A percentile compares a stretch with the other conserved stretches of the same genome.
phyloP scores from a whole-genome alignment of 148 eudicot species.

The Nepenthes mirabilis region DNA sequence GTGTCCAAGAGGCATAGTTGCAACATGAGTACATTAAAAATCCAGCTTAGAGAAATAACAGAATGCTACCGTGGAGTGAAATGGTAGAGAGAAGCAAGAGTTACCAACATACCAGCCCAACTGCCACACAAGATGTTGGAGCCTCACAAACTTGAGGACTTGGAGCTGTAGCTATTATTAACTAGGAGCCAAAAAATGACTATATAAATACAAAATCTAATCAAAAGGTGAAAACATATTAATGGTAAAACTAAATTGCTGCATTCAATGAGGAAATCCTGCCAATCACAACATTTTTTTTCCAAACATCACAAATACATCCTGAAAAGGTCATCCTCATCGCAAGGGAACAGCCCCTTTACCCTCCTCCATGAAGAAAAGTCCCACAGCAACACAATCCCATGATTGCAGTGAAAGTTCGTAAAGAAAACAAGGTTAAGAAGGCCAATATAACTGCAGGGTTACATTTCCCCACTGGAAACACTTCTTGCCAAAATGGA shows the following conservation, averaged over 20 bases:
- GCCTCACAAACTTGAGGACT: not conserved
- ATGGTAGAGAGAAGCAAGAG: not conserved
- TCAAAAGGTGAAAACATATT: not conserved
- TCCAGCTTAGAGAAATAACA: not conserved
- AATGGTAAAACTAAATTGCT: too few species aligned
- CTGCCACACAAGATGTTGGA: not conserved
- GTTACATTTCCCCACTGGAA: too few species aligned
- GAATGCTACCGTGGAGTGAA: not conserved
- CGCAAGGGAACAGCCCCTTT: too few species aligned
- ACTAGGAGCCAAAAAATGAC: slow-evolving; percentile 7
- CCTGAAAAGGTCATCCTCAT: too few species aligned
- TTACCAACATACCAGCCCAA: slow-evolving; percentile 10
- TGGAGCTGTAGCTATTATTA: not conserved
- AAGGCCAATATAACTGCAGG: too few species aligned
- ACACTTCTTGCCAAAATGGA: too few species aligned
- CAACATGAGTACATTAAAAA: not conserved
- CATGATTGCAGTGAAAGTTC: too few species aligned
- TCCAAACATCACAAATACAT: too few species aligned
- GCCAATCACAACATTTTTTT: not conserved
- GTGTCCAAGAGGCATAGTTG: not conserved
- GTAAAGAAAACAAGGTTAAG: too few species aligned
- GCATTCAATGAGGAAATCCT: not conserved
- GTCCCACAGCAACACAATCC: too few species aligned
- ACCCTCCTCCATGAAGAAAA: too few species aligned
- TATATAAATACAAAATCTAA: not conserved